Conservation (phyloP, 305 asterid species). For the Striga hermonthica region DNA sequence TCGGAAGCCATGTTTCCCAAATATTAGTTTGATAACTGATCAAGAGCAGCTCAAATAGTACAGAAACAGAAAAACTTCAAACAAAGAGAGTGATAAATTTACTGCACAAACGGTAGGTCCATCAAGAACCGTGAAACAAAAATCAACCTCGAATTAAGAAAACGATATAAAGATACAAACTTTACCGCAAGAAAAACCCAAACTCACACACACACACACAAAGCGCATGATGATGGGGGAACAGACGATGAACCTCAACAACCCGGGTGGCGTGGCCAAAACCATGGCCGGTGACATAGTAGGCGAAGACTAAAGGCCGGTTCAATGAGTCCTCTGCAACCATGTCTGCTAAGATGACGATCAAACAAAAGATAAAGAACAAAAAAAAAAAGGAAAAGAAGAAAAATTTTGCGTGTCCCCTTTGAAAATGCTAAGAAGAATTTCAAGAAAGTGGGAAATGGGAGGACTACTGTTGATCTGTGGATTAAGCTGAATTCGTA, state of each 20-base stretch:
- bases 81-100: neutral
- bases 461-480: constrained; percentile 1
- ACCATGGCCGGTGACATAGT: constrained; percentile 97
- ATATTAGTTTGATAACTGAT: neutral
- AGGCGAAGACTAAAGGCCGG: constrained; percentile 68
- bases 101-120: neutral
- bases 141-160: neutral
- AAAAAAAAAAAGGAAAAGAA: neutral
- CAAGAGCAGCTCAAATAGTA: neutral
- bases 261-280: constrained; percentile 97
- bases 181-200: neutral
- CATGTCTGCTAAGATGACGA: constrained; percentile 32
- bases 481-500: neutral
- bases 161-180: neutral
- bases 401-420: neutral
- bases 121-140: constrained; percentile 5
- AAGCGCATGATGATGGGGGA: neutral
- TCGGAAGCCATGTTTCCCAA: neutral
- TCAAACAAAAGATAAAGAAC: neutral
- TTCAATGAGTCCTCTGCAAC: constrained; percentile 37
- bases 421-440: neutral
- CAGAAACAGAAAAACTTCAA: too few species aligned
- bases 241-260: constrained; percentile 60
- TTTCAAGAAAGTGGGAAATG: constrained; percentile 24
- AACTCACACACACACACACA: constrained; percentile 19